Percentiles rank a stretch among this genome's conserved stretches.
phyloP scores from a whole-genome alignment of 257 asterid genomes.

The Schizonepeta tenuifolia region DNA sequence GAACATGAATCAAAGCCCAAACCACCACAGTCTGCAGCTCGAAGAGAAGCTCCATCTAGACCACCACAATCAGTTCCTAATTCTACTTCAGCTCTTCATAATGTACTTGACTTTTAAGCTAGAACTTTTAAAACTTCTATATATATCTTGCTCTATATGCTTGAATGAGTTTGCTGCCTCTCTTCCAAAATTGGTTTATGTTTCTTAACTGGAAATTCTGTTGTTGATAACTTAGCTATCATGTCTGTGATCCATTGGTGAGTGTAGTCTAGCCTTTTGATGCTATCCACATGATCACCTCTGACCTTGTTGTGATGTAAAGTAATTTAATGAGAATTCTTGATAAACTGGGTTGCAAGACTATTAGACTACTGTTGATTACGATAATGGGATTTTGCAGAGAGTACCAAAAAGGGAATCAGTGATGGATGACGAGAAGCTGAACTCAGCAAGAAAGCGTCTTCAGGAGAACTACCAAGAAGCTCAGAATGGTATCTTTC shows the following conservation, averaged over 20 bases:
- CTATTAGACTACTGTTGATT: constrained; percentile 17
- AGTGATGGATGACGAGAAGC: constrained; percentile 65
- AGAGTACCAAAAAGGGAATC: constrained; percentile 62
- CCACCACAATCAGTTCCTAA: constrained; percentile 68
- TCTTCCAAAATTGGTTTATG: constrained; percentile 8
- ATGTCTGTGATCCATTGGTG: neutral
- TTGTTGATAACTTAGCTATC: constrained; percentile 6
- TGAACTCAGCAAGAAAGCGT: constrained; percentile 84
- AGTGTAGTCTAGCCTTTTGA: neutral
- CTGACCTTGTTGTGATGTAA: neutral
- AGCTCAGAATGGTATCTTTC: constrained; percentile 81
- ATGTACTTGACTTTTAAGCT: constrained; percentile 50
- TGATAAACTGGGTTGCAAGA: neutral
- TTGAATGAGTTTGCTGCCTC: constrained; percentile 20
- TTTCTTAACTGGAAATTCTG: constrained; percentile 7
- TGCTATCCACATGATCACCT: neutral
- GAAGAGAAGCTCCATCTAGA: constrained; percentile 66
- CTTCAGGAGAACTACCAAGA: constrained; percentile 99
- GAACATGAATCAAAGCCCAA: constrained; percentile 69
- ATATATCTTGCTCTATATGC: neutral
- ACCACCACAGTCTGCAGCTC: constrained; percentile 50
- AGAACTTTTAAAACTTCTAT: constrained; percentile 22
- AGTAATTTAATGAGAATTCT: neutral
- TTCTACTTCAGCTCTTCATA: constrained; percentile 73
- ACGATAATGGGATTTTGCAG: constrained; percentile 54